Percentiles rank a stretch among this genome's conserved stretches.
Evolutionary conservation across 2,329 filamentous ascomycete genomes (phyloP).

Genomic region (Nemania sp.): DNA sequence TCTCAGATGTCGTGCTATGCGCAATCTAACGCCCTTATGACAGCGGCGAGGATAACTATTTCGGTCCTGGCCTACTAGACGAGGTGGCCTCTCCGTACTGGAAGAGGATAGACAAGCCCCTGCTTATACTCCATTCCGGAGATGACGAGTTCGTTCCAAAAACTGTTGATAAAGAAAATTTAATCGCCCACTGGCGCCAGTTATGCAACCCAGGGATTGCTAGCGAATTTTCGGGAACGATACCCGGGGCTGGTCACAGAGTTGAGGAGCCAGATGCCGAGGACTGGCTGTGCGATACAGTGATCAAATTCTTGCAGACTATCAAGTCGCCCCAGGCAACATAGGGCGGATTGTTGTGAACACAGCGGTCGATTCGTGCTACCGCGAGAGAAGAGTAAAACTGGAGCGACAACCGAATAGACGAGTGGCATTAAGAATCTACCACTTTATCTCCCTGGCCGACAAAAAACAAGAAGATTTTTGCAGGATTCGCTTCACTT

Average conservation of each 20-base stretch:
- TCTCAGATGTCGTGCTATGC: background rate
- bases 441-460: no score
- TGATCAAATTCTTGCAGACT: constrained; percentile 50
- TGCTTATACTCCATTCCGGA: constrained; percentile 67
- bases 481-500: no score
- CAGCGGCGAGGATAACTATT: constrained; percentile 81
- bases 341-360: background rate
- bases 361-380: no score
- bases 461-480: no score
- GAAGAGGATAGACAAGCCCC: constrained; percentile 59
- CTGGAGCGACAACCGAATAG: no score
- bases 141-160: constrained; percentile 67
- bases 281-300: constrained; percentile 53
- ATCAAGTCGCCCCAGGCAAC: constrained; percentile 14
- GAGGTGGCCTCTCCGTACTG: constrained; percentile 66
- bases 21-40: background rate
- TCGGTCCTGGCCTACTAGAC: constrained; percentile 72
- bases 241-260: constrained; percentile 56
- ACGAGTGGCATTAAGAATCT: no score
- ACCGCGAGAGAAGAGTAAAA: no score
- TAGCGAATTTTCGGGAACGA: constrained; percentile 55
- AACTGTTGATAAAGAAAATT: constrained; percentile 57
- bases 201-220: constrained; percentile 48
- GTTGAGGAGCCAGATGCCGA: constrained; percentile 51
- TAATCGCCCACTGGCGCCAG: constrained; percentile 61